phyloP scores from a whole-genome alignment of 352 stramenopile species.

The Phytopythium boreale region DNA sequence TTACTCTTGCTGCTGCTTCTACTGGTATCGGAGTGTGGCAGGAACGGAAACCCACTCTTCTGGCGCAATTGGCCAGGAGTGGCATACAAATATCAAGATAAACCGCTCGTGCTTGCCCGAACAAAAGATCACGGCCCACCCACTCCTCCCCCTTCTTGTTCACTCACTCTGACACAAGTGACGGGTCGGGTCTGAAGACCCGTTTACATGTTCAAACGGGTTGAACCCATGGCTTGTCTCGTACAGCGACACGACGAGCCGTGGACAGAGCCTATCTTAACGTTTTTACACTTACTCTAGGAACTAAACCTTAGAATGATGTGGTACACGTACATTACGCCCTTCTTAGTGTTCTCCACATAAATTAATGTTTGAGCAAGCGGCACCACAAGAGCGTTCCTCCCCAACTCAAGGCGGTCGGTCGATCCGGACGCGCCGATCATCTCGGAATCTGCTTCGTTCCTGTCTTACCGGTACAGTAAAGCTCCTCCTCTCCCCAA shows the following conservation, averaged over 20 bases:
- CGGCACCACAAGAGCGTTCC: not conserved
- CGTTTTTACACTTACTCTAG: too few species aligned
- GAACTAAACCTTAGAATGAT: not conserved
- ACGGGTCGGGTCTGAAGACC: too few species aligned
- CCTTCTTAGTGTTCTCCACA: too few species aligned
- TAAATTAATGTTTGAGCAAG: not conserved
- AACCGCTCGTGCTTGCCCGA: not conserved
- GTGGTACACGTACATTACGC: not conserved
- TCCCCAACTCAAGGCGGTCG: not conserved
- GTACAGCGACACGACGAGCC: not conserved
- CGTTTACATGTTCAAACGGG: too few species aligned
- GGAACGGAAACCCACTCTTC: not conserved
- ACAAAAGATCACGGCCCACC: conserved; percentile 3
- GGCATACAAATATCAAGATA: conserved; percentile 3
- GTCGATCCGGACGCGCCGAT: not conserved
- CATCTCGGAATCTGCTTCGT: conserved; percentile 1
- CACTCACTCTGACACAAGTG: too few species aligned
- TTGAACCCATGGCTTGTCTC: not conserved
- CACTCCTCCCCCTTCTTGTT: not conserved
- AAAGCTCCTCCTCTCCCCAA: conserved; percentile 6
- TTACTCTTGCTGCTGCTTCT: too few species aligned
- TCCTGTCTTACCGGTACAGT: too few species aligned
- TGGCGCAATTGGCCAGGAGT: too few species aligned
- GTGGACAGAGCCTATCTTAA: too few species aligned
- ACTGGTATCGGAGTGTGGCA: not conserved